These are phyloP conservation scores for Magnolia kwangsiensis DNA, from an alignment of 164 flowering plant genomes.

Conservation along the genomic window DNA sequence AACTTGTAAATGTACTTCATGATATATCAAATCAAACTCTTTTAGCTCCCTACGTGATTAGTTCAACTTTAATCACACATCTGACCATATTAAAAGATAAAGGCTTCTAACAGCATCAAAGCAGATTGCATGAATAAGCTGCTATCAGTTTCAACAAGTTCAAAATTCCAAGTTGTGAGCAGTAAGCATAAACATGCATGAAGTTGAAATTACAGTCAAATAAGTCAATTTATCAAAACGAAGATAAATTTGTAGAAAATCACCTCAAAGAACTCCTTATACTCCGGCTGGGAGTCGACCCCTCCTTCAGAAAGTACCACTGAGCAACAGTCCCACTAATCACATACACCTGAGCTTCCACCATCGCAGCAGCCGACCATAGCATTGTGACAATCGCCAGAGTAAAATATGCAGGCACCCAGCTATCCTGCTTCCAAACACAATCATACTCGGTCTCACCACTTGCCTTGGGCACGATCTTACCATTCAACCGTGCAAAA, in stretches of 20 bases:
- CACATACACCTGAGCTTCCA: slow-evolving; percentile 47
- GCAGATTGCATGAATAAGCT: too few species aligned
- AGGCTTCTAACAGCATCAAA: too few species aligned
- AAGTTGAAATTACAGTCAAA: not conserved
- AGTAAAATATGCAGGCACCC: slow-evolving; percentile 92
- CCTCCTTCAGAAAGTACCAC: slow-evolving; percentile 89
- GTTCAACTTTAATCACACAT: not conserved
- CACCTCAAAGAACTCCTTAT: slow-evolving; percentile 84
- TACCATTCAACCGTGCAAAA: slow-evolving; percentile 71
- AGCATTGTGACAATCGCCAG: slow-evolving; percentile 83
- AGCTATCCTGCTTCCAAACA: slow-evolving; percentile 84
- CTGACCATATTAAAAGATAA: too few species aligned
- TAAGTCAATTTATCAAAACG: not conserved
- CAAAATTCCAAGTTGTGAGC: not conserved
- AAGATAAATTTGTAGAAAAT: slow-evolving; percentile 5
- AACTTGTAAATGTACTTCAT: too few species aligned
- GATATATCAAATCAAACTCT: not conserved
- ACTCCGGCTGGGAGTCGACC: slow-evolving; percentile 40
- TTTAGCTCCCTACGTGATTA: not conserved
- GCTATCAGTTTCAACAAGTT: not conserved
- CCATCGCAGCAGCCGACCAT: slow-evolving; percentile 71
- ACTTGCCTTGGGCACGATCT: slow-evolving; percentile 42
- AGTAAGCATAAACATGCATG: not conserved
- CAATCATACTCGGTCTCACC: slow-evolving; percentile 53
- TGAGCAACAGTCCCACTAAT: slow-evolving; percentile 46